Conservation (phyloP, 345 rosid species). For the Citrus trifoliata region DNA sequence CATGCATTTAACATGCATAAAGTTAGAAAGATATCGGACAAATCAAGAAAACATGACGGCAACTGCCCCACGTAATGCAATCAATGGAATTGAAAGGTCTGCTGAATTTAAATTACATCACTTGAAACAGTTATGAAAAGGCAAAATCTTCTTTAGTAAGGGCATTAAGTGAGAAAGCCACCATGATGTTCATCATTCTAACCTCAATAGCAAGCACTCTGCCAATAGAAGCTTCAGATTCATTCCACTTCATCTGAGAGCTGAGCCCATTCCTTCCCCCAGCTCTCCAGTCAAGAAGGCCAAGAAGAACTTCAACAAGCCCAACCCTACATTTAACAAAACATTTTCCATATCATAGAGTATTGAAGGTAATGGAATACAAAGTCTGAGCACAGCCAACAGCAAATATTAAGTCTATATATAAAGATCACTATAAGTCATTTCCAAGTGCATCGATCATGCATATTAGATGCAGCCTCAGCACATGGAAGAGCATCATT, state of each 20-base stretch:
- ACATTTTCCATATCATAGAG: constrained; percentile 8
- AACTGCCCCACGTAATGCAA: background rate
- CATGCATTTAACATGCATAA: background rate
- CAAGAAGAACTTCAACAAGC: constrained; percentile 92
- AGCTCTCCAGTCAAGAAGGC: constrained; percentile 96
- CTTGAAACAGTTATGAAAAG: background rate
- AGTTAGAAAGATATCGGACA: background rate
- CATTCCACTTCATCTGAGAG: constrained; percentile 98
- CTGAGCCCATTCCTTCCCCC: constrained; percentile 88
- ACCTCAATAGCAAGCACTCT: constrained; percentile 99
- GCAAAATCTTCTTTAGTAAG: background rate
- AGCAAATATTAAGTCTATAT: background rate
- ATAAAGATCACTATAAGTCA: background rate
- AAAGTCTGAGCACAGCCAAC: background rate
- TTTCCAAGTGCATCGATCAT: background rate
- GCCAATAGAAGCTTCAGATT: constrained; percentile 96
- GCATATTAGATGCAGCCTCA: background rate
- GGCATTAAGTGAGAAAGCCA: background rate
- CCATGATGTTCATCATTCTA: constrained; percentile 15
- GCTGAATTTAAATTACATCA: background rate
- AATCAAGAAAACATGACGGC: background rate
- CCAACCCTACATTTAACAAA: constrained; percentile 64
- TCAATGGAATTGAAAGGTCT: background rate
- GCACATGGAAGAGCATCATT: background rate
- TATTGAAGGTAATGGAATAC: background rate